Evolutionary conservation across 2,329 filamentous ascomycete species (phyloP).

Genomic region (Pestalotiopsis sp.): DNA sequence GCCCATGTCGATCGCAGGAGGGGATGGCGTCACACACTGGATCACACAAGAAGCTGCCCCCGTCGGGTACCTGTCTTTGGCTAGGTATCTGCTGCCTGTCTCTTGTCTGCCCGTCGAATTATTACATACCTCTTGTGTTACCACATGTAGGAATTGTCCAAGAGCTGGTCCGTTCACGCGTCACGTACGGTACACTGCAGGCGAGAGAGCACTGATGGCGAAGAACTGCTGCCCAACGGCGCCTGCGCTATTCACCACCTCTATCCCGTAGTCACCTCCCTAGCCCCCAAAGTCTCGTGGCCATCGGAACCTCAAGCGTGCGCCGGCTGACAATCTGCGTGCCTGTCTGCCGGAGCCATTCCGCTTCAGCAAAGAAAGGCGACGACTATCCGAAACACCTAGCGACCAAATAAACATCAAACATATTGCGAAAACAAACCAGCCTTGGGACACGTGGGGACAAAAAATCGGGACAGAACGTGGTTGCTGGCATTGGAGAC

Average conservation of each 20-base stretch:
- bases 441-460: neutral
- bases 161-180: neutral
- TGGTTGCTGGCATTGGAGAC: neutral
- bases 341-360: neutral
- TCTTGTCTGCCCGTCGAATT: neutral
- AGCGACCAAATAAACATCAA: neutral
- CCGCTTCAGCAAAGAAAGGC: neutral
- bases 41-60: neutral
- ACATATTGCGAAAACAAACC: neutral
- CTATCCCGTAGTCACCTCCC: neutral
- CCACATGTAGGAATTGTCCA: neutral
- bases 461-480: neutral
- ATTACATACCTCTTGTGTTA: neutral
- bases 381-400: neutral
- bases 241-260: neutral
- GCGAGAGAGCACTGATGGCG: neutral
- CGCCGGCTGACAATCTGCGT: neutral
- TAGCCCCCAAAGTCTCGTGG: neutral
- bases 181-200: neutral
- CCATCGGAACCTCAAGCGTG: neutral
- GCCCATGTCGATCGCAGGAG: neutral
- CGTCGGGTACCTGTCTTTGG: neutral
- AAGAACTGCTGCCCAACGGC: neutral
- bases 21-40: neutral
- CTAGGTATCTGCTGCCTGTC: too few species aligned